phyloP scores from a whole-genome alignment of 2,329 filamentous ascomycete species.

The Colletotrichum endophyticum region DNA sequence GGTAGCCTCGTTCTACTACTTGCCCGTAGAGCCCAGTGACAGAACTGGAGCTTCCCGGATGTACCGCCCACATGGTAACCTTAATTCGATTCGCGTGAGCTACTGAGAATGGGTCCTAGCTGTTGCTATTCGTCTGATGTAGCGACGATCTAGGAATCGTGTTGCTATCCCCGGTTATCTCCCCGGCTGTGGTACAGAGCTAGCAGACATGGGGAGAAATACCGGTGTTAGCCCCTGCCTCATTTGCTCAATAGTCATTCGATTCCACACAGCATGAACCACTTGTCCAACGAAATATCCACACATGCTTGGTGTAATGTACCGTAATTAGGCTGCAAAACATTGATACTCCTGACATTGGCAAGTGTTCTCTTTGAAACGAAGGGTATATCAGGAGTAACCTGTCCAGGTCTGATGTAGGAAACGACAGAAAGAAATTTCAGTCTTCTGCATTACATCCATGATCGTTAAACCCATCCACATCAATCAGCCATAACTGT shows the following conservation, averaged over 20 bases:
- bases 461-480: background rate
- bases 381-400: background rate
- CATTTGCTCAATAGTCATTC: too few species aligned
- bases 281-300: too few species aligned
- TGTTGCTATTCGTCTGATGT: background rate
- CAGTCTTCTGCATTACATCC: background rate
- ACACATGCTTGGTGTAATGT: too few species aligned
- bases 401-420: background rate
- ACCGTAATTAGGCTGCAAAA: too few species aligned
- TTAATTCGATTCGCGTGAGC: background rate
- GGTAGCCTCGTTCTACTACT: too few species aligned
- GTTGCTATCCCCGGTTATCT: background rate
- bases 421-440: background rate
- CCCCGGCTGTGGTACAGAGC: background rate
- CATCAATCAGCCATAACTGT: rapidly evolving
- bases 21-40: too few species aligned
- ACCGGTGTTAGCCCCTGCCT: too few species aligned
- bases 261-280: too few species aligned
- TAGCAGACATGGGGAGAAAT: too few species aligned
- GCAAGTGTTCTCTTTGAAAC: background rate
- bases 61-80: background rate
- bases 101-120: background rate
- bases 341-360: too few species aligned
- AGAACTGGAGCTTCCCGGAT: background rate
- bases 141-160: background rate